Percentiles rank a stretch among this genome's conserved stretches.
These are phyloP conservation scores for Fraxinus excelsior DNA, from an alignment of 257 asterid species.

Conservation along the genomic window DNA sequence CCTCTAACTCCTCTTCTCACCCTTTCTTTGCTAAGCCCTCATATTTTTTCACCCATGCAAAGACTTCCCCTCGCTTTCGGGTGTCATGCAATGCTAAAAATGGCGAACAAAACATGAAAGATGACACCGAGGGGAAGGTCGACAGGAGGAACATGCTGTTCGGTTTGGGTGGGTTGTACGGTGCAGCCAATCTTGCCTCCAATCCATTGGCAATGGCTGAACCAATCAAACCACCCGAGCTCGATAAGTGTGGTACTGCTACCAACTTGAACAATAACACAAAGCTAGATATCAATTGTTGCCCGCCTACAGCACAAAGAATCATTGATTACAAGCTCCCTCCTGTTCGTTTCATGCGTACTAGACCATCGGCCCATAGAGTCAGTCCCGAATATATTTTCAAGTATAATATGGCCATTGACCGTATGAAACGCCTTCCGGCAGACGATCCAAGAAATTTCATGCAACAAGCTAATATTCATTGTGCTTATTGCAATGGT, in stretches of 20 bases:
- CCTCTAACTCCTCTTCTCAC: background rate
- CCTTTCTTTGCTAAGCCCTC: slow-evolving; percentile 28
- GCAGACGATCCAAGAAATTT: slow-evolving; percentile 34
- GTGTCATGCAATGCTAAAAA: slow-evolving; percentile 8
- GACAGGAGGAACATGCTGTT: slow-evolving; percentile 32
- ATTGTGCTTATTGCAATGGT: slow-evolving; percentile 46
- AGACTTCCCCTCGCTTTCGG: slow-evolving; percentile 10
- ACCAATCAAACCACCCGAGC: slow-evolving; percentile 22
- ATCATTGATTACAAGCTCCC: slow-evolving; percentile 30
- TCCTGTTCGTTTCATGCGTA: slow-evolving; percentile 19
- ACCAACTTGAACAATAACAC: slow-evolving; percentile 18
- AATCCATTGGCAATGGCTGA: slow-evolving; percentile 22
- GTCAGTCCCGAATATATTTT: slow-evolving; percentile 22
- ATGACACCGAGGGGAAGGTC: slow-evolving; percentile 5
- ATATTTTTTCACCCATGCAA: slow-evolving; percentile 24
- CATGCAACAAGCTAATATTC: slow-evolving; percentile 37
- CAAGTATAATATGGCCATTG: slow-evolving; percentile 33
- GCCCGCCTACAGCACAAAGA: slow-evolving; percentile 27
- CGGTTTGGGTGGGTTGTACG: slow-evolving; percentile 27
- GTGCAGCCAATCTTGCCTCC: slow-evolving; percentile 19
- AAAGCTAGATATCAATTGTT: slow-evolving; percentile 27
- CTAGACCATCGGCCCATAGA: slow-evolving; percentile 33
- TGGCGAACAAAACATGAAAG: background rate
- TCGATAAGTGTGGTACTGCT: slow-evolving; percentile 23
- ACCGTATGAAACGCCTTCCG: slow-evolving; percentile 33